Percentiles rank a stretch among this genome's conserved stretches.
Evolutionary conservation across 2,329 filamentous ascomycete species (phyloP).

Genomic region (Claviceps pazoutovae): DNA sequence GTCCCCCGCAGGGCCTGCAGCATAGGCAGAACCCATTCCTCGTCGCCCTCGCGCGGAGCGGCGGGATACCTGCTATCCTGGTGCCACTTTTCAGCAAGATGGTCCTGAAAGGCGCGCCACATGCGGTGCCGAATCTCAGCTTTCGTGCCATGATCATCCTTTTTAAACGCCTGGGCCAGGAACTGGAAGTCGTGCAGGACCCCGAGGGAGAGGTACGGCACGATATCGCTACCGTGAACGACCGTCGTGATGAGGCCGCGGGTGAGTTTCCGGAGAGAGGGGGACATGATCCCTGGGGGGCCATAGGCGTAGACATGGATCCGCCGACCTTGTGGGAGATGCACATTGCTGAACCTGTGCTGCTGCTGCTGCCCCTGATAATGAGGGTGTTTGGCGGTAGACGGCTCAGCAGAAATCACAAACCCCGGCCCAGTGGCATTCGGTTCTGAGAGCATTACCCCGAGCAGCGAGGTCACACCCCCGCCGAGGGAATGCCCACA

Average conservation of each 20-base stretch:
- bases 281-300: constrained; percentile 58
- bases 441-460: constrained; percentile 56
- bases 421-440: constrained; percentile 42
- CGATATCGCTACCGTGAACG: constrained; percentile 59
- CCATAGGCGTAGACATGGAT: constrained; percentile 74
- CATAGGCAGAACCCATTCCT: constrained; percentile 55
- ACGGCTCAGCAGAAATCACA: constrained; percentile 40
- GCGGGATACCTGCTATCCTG: constrained; percentile 11
- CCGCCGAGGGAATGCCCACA: constrained; percentile 58
- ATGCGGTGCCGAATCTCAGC: constrained; percentile 52
- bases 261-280: constrained; percentile 54
- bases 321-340: constrained; percentile 51
- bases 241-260: constrained; percentile 62
- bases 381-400: constrained; percentile 11
- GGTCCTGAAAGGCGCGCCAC: constrained; percentile 50
- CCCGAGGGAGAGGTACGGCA: constrained; percentile 60
- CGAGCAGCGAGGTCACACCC: constrained; percentile 54
- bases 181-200: constrained; percentile 63
- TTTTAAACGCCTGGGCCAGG: constrained; percentile 58
- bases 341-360: constrained; percentile 22
- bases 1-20: constrained; percentile 51
- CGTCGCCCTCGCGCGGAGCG: constrained; percentile 36
- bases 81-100: constrained; percentile 48
- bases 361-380: background rate
- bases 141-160: constrained; percentile 53